Conservation (phyloP, 1,139 yeast species). For the Pichia sp. region DNA sequence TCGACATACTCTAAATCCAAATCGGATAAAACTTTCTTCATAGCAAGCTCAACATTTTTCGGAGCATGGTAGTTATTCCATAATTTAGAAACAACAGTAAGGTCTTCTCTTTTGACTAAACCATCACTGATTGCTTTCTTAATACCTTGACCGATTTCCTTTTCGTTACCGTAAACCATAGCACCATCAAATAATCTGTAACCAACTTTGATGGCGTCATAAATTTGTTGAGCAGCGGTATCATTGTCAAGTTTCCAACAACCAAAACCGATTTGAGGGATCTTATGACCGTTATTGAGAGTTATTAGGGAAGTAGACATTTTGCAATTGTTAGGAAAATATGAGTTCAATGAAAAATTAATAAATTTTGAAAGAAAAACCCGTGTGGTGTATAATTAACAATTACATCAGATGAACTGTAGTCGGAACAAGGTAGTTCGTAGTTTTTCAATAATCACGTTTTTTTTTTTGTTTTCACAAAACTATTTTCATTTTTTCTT, state of each 20-base stretch:
- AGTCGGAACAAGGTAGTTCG: too few species aligned
- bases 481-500: too few species aligned
- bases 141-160: slow-evolving; percentile 66
- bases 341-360: too few species aligned
- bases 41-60: slow-evolving; percentile 49
- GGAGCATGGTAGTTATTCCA: slow-evolving; percentile 78
- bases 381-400: too few species aligned
- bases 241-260: slow-evolving; percentile 46
- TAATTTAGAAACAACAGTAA: slow-evolving; percentile 69
- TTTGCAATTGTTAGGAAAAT: background rate
- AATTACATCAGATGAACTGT: too few species aligned
- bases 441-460: background rate
- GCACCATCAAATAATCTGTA: slow-evolving; percentile 77
- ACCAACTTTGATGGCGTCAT: slow-evolving; percentile 37
- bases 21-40: slow-evolving; percentile 57
- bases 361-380: too few species aligned
- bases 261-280: slow-evolving; percentile 31
- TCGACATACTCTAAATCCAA: slow-evolving; percentile 65
- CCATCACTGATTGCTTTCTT: slow-evolving; percentile 60
- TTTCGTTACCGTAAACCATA: slow-evolving; percentile 70
- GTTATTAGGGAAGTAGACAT: slow-evolving; percentile 6
- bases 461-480: background rate
- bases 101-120: slow-evolving; percentile 61
- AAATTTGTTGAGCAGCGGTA: slow-evolving; percentile 35
- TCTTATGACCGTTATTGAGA: slow-evolving; percentile 27